A percentile compares a stretch with the other conserved stretches of the same genome.
Conservation (phyloP, 2,329 filamentous ascomycete genomes). For the Xenoacremonium recifei region DNA sequence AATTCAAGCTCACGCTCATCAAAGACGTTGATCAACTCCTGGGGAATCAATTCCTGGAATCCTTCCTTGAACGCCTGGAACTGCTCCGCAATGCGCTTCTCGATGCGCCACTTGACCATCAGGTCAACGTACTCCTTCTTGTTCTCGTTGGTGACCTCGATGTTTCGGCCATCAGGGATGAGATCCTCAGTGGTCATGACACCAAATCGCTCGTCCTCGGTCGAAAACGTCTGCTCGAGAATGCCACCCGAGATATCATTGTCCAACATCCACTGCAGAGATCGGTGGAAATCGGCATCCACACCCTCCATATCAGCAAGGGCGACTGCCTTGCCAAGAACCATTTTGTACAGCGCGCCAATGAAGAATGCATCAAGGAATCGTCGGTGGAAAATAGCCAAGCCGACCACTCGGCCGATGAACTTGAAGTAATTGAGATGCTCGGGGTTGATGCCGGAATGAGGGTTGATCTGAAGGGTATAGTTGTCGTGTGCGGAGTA, state of each 20-base stretch:
- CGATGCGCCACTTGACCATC: slow-evolving; percentile 98
- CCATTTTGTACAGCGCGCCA: slow-evolving; percentile 99
- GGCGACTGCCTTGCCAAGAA: slow-evolving; percentile 86
- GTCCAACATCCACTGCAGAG: slow-evolving; percentile 95
- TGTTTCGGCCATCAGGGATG: slow-evolving; percentile 84
- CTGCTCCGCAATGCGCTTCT: slow-evolving; percentile 97
- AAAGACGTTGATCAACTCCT: slow-evolving; percentile 96
- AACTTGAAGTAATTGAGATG: slow-evolving; percentile 99
- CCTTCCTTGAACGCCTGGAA: slow-evolving; percentile 97
- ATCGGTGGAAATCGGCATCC: slow-evolving; percentile 95
- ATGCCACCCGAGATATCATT: slow-evolving; percentile 93
- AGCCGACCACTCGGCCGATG: slow-evolving; percentile 92
- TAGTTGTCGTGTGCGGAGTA: slow-evolving; percentile 99
- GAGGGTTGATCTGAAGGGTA: slow-evolving; percentile 98
- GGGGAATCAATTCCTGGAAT: slow-evolving; percentile 95
- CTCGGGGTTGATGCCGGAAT: slow-evolving; percentile 98
- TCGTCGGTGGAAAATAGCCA: slow-evolving; percentile 96
- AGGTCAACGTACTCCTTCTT: slow-evolving; percentile 98
- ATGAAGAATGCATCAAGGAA: slow-evolving; percentile 99
- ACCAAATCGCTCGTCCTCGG: slow-evolving; percentile 95
- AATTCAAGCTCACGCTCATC: slow-evolving; percentile 96
- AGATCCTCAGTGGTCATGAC: slow-evolving; percentile 92
- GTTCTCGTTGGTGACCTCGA: slow-evolving; percentile 97
- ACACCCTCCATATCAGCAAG: slow-evolving; percentile 98
- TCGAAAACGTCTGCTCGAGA: slow-evolving; percentile 92